Percentiles rank a stretch among this genome's conserved stretches.
phyloP scores from a whole-genome alignment of 2,329 filamentous ascomycete genomes.

The Penicillium paneum region DNA sequence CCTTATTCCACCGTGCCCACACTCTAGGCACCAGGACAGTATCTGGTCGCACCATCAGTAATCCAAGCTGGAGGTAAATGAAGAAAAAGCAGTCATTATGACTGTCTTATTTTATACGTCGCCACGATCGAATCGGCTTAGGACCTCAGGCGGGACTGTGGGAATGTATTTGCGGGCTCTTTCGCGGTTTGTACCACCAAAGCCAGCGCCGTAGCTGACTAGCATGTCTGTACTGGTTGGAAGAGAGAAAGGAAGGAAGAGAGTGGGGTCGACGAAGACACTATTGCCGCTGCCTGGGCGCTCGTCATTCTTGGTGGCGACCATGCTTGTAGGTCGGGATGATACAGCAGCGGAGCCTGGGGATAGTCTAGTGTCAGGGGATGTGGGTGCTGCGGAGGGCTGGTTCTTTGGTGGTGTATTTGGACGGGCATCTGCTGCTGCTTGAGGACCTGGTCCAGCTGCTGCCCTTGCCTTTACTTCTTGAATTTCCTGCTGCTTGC shows the following conservation, averaged over 20 bases:
- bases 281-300: conserved; percentile 27
- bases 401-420: conserved; percentile 28
- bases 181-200: conserved; percentile 88
- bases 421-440: conserved; percentile 24
- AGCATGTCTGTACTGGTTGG: conserved; percentile 98
- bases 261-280: conserved; percentile 77
- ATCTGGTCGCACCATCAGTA: neutral
- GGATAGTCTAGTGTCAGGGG: conserved; percentile 21
- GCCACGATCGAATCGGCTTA: conserved; percentile 73
- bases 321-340: conserved; percentile 24
- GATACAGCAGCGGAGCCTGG: conserved; percentile 24
- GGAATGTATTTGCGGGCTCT: conserved; percentile 93
- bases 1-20: neutral
- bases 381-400: conserved; percentile 15
- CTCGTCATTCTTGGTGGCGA: conserved; percentile 23
- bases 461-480: conserved; percentile 23
- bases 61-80: neutral
- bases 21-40: neutral
- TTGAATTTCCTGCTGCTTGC: conserved; percentile 35
- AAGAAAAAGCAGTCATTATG: neutral
- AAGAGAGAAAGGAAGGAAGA: conserved; percentile 92
- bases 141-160: conserved; percentile 87
- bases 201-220: conserved; percentile 88
- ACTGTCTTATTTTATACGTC: conserved; percentile 12
- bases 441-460: conserved; percentile 11